Conservation (phyloP, 352 stramenopile genomes). For the Phytopythium ostracodes region DNA sequence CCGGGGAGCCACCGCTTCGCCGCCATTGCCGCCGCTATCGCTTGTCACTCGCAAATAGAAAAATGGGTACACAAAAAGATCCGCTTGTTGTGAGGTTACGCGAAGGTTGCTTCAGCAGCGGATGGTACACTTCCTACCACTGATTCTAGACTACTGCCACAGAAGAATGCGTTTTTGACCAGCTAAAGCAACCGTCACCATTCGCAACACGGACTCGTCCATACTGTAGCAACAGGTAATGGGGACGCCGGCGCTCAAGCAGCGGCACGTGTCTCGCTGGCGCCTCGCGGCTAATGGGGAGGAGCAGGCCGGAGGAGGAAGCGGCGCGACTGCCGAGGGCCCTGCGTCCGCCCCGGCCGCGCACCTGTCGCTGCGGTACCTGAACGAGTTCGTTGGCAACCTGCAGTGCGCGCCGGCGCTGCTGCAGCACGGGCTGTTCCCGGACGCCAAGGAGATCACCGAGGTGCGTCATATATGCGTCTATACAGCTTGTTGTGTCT, state of each 20-base stretch:
- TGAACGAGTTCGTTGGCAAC: slow-evolving; percentile 84
- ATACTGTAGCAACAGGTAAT: neutral
- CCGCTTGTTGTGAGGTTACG: neutral
- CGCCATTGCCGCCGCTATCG: neutral
- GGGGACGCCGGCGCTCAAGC: slow-evolving; percentile 9
- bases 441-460: slow-evolving; percentile 81
- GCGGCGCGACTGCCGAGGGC: neutral
- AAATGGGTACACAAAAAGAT: slow-evolving; percentile 2
- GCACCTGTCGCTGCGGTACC: slow-evolving; percentile 65
- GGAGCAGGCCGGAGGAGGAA: neutral
- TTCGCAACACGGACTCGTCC: neutral
- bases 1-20: neutral
- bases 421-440: slow-evolving; percentile 70
- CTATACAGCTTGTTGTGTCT: neutral
- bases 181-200: too few species aligned
- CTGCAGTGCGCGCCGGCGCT: slow-evolving; percentile 65
- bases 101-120: neutral
- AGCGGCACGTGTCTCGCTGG: slow-evolving; percentile 33
- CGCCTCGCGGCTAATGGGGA: slow-evolving; percentile 11
- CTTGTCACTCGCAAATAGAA: neutral
- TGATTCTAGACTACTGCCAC: neutral
- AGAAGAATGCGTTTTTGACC: neutral
- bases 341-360: neutral
- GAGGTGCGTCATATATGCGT: slow-evolving; percentile 56
- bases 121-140: neutral